These are phyloP conservation scores for Hypoxylon perforatum DNA, from an alignment of 495 filamentous ascomycete species.

Conservation along the genomic window DNA sequence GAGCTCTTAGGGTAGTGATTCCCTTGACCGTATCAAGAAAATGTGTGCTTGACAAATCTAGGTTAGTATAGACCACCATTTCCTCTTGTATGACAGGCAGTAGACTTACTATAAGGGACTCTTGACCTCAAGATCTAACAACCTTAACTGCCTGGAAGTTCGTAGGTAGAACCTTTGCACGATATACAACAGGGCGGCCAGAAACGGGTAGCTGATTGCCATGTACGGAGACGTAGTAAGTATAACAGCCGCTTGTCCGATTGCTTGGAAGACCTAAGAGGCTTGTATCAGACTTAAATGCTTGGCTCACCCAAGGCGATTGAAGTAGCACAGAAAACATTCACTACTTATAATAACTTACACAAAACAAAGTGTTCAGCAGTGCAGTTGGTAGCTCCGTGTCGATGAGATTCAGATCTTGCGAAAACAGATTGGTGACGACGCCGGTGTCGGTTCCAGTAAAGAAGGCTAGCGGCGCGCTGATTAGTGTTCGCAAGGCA, in stretches of 20 bases:
- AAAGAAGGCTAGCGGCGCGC: background rate
- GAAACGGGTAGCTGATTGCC: slow-evolving; percentile 35
- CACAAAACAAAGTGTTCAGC: too few species aligned
- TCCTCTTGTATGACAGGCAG: too few species aligned
- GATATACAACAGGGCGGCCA: slow-evolving; percentile 54
- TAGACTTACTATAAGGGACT: slow-evolving; percentile 44
- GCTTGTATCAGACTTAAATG: too few species aligned
- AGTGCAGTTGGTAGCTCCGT: background rate
- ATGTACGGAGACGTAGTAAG: slow-evolving; percentile 44
- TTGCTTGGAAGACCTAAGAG: too few species aligned
- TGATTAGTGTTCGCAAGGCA: background rate
- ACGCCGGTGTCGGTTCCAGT: background rate
- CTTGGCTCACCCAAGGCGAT: too few species aligned
- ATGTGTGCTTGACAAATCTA: slow-evolving; percentile 52
- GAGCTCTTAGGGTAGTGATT: too few species aligned
- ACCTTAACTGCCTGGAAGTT: slow-evolving; percentile 69
- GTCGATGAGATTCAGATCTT: background rate
- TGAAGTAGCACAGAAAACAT: too few species aligned
- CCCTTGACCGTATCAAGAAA: slow-evolving; percentile 67
- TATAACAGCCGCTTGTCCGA: slow-evolving; percentile 49
- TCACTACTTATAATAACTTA: too few species aligned
- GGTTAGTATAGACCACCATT: too few species aligned
- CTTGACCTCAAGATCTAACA: slow-evolving; percentile 70
- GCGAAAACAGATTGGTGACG: background rate
- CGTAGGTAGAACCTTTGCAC: slow-evolving; percentile 70